phyloP scores from a whole-genome alignment of 2,329 filamentous ascomycete genomes.

The Aspergillus ochraceoroseus region DNA sequence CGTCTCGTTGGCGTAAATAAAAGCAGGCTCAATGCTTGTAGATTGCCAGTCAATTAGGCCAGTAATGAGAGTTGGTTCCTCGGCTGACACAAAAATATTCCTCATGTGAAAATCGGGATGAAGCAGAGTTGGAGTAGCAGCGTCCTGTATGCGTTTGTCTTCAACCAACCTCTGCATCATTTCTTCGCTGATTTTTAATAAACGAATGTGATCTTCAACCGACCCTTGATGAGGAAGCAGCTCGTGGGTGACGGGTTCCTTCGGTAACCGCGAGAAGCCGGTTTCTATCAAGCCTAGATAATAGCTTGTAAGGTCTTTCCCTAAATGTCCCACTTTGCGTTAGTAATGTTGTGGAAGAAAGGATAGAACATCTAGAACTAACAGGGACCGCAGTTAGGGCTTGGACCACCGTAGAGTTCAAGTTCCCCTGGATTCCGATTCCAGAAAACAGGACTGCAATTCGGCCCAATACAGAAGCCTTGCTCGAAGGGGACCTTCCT shows the following conservation, averaged over 20 bases:
- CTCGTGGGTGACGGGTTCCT: slow-evolving; percentile 2
- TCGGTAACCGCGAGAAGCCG: slow-evolving; percentile 21
- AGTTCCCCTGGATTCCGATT: slow-evolving; percentile 17
- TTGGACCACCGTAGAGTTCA: slow-evolving; percentile 19
- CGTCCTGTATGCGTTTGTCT: slow-evolving; percentile 22
- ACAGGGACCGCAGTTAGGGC: slow-evolving; percentile 24
- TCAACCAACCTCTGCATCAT: slow-evolving; percentile 21
- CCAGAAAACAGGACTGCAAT: slow-evolving; percentile 25
- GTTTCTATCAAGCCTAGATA: slow-evolving; percentile 22
- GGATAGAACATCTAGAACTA: slow-evolving; percentile 4
- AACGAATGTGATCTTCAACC: slow-evolving; percentile 14
- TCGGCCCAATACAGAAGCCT: slow-evolving; percentile 34
- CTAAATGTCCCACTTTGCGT: slow-evolving; percentile 7
- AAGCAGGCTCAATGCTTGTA: slow-evolving; percentile 30
- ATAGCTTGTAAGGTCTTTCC: slow-evolving; percentile 21
- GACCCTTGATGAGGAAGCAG: slow-evolving; percentile 19
- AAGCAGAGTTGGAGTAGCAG: slow-evolving; percentile 21
- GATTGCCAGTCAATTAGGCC: slow-evolving; percentile 36
- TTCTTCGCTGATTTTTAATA: slow-evolving; percentile 19
- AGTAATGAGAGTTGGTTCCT: slow-evolving; percentile 30
- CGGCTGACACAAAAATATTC: slow-evolving; percentile 33
- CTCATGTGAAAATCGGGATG: slow-evolving; percentile 33
- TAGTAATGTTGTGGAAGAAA: not conserved
- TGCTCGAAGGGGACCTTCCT: slow-evolving; percentile 26
- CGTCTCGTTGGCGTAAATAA: slow-evolving; percentile 27